phyloP scores from a whole-genome alignment of 2,329 filamentous ascomycete genomes.

The Alternaria triticina region DNA sequence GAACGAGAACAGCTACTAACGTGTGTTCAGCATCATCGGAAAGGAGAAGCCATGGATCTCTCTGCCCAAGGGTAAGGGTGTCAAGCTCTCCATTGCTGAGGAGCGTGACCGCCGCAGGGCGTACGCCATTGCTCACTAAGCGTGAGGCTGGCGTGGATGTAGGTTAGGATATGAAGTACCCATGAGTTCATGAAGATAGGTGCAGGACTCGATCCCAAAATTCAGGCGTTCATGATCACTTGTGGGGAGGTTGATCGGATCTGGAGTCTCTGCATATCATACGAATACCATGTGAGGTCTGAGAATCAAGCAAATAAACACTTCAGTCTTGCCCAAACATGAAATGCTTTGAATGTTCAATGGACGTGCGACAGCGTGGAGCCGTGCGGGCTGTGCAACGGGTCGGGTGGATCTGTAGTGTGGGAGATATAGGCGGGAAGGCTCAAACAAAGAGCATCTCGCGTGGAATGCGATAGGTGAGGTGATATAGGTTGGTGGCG shows the following conservation, averaged over 20 bases:
- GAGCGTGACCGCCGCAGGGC: conserved; percentile 98
- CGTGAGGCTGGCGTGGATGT: conserved; percentile 21
- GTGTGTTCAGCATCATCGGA: conserved; percentile 73
- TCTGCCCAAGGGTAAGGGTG: conserved; percentile 99
- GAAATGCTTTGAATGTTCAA: not conserved
- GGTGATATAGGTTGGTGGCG: conserved; percentile 6
- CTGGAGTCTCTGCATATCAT: conserved; percentile 42
- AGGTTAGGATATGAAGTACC: conserved; percentile 35
- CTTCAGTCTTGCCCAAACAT: conserved; percentile 8
- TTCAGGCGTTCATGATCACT: conserved; percentile 43
- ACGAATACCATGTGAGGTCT: conserved; percentile 37
- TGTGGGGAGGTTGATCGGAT: conserved; percentile 39
- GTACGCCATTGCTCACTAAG: conserved; percentile 61
- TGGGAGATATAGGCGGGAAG: not conserved
- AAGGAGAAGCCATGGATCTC: conserved; percentile 99
- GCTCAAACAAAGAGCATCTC: not conserved
- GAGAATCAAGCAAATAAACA: conserved; percentile 29
- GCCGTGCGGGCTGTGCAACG: not conserved
- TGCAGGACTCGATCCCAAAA: conserved; percentile 39
- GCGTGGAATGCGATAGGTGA: not conserved
- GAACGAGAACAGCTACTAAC: conserved; percentile 15
- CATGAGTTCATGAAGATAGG: conserved; percentile 35
- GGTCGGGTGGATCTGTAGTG: not conserved
- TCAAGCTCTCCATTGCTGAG: conserved; percentile 96
- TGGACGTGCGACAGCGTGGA: not conserved